These are phyloP conservation scores for Pythium guiyangense DNA, from an alignment of 352 stramenopile species.

Conservation along the genomic window DNA sequence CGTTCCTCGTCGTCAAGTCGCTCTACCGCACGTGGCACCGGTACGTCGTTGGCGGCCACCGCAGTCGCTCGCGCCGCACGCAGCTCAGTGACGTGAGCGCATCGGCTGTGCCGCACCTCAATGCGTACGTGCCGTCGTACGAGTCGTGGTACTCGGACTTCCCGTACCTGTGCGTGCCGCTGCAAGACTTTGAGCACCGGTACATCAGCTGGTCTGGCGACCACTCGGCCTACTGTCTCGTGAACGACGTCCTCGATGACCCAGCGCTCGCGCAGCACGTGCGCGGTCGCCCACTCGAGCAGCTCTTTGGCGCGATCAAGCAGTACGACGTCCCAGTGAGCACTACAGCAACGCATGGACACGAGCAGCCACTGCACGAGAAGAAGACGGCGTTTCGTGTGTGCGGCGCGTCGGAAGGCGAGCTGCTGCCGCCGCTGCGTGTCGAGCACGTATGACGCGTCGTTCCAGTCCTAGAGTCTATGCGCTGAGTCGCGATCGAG, in stretches of 20 bases:
- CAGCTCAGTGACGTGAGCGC: constrained; percentile 37
- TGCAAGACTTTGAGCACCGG: constrained; percentile 42
- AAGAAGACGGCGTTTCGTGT: background rate
- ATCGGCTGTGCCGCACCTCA: constrained; percentile 41
- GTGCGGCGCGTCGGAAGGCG: constrained; percentile 1
- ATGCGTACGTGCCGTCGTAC: constrained; percentile 55
- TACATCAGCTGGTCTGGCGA: constrained; percentile 59
- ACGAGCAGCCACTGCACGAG: background rate
- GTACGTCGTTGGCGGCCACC: constrained; percentile 29
- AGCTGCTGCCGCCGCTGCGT: background rate
- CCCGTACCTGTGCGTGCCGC: constrained; percentile 52
- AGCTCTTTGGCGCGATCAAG: constrained; percentile 61
- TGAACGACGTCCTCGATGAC: constrained; percentile 58
- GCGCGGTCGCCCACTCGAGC: constrained; percentile 31
- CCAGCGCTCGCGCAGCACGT: constrained; percentile 33
- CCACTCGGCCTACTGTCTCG: constrained; percentile 50
- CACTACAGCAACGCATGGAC: background rate
- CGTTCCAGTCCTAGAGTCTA: background rate
- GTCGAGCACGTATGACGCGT: background rate
- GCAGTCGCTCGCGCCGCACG: constrained; percentile 18
- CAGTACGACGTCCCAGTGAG: constrained; percentile 29
- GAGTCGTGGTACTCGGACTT: constrained; percentile 74
- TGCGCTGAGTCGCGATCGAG: too few relatives aligned
- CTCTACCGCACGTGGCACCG: constrained; percentile 30
- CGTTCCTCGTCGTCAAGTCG: constrained; percentile 31